Evolutionary conservation across 306 rosid genomes (phyloP).

Genomic region (Abrus pulchellus): DNA sequence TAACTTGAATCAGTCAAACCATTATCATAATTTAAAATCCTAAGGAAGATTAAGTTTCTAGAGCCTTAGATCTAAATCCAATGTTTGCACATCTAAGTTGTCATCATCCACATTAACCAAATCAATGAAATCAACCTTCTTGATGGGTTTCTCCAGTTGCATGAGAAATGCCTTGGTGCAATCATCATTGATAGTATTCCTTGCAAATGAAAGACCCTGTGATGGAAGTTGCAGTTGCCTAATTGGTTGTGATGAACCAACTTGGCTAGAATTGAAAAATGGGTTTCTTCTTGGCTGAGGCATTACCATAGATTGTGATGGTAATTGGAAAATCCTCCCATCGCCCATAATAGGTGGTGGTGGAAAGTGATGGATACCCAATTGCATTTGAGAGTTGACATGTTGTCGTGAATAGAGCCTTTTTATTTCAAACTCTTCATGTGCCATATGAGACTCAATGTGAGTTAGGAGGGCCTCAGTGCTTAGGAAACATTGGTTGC

Average conservation of each 20-base stretch:
- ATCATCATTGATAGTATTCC: slow-evolving; percentile 28
- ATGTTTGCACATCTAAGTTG: slow-evolving; percentile 8
- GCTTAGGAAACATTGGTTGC: slow-evolving; percentile 54
- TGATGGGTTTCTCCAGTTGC: slow-evolving; percentile 64
- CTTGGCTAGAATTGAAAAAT: neutral
- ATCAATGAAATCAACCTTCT: slow-evolving; percentile 43
- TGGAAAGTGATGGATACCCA: neutral
- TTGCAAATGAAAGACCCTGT: neutral
- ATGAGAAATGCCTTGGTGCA: slow-evolving; percentile 56
- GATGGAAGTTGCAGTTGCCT: slow-evolving; percentile 37
- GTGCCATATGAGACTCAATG: slow-evolving; percentile 62
- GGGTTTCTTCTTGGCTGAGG: slow-evolving; percentile 1
- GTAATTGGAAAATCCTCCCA: slow-evolving; percentile 3
- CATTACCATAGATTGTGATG: neutral
- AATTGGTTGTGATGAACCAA: slow-evolving; percentile 6
- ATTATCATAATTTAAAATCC: neutral
- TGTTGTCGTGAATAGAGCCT: slow-evolving; percentile 32
- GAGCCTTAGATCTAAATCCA: slow-evolving; percentile 68
- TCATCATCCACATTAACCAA: slow-evolving; percentile 48
- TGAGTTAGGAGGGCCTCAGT: slow-evolving; percentile 63
- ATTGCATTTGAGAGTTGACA: neutral
- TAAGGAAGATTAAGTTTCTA: slow-evolving; percentile 28
- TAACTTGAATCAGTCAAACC: neutral
- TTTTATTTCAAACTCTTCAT: slow-evolving; percentile 50
- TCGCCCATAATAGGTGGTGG: neutral